Evolutionary conservation across 352 stramenopile species (phyloP).

Genomic region (Phytopythium mirpurense): DNA sequence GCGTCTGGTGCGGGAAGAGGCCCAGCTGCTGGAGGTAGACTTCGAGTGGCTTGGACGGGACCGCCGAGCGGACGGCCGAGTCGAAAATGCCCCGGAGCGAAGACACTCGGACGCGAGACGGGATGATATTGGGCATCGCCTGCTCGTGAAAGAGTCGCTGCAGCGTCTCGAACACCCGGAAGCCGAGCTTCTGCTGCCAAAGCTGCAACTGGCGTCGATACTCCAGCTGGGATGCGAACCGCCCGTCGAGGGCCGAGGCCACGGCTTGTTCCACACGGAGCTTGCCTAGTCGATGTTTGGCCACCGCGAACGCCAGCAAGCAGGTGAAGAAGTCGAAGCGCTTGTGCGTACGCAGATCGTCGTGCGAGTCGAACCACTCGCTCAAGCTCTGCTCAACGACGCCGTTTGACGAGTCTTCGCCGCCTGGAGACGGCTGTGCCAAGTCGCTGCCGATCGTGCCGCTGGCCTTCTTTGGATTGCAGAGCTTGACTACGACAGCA

Average conservation of each 20-base stretch:
- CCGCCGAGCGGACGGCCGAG: slow-evolving; percentile 24
- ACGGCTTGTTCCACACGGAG: slow-evolving; percentile 43
- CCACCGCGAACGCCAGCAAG: slow-evolving; percentile 46
- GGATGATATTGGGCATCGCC: slow-evolving; percentile 40
- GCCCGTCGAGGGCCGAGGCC: slow-evolving; percentile 33
- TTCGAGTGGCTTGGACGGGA: slow-evolving; percentile 44
- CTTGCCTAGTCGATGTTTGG: slow-evolving; percentile 40
- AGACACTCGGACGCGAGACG: slow-evolving; percentile 39
- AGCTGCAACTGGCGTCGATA: slow-evolving; percentile 52
- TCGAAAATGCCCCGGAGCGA: slow-evolving; percentile 37
- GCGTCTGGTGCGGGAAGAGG: slow-evolving; percentile 37
- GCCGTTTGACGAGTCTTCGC: not conserved
- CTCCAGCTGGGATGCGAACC: slow-evolving; percentile 56
- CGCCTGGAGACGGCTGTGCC: not conserved
- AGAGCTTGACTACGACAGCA: slow-evolving; percentile 26
- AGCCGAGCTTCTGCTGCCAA: slow-evolving; percentile 63
- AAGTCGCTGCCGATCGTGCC: not conserved
- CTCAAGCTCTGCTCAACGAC: slow-evolving; percentile 15
- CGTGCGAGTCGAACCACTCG: slow-evolving; percentile 48
- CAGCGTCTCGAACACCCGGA: slow-evolving; percentile 48
- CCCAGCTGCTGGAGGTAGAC: slow-evolving; percentile 57
- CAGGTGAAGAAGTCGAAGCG: slow-evolving; percentile 55
- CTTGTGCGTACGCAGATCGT: slow-evolving; percentile 36
- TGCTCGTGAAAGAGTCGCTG: slow-evolving; percentile 55
- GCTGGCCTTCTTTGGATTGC: slow-evolving; percentile 3